These are phyloP conservation scores for Perkinsus olseni DNA, from an alignment of 169 alveolate species.

Conservation along the genomic window DNA sequence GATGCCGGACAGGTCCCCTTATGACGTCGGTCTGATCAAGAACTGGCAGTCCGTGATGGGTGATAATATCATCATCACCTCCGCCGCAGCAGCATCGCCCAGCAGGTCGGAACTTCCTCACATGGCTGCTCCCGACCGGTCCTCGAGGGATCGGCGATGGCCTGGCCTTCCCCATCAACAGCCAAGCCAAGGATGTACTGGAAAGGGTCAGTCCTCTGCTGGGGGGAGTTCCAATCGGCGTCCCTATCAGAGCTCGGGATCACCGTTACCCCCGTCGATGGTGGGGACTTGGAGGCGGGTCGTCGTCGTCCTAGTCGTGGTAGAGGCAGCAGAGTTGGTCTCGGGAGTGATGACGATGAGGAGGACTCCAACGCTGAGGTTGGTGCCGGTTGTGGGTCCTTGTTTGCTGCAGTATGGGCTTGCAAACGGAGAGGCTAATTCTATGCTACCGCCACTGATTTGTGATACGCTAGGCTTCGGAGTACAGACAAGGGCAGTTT, in stretches of 20 bases:
- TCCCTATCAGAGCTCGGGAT: not conserved
- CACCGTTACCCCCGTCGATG: not conserved
- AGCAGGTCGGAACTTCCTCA: not conserved
- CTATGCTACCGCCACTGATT: not conserved
- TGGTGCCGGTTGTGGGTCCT: not conserved
- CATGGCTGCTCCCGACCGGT: not conserved
- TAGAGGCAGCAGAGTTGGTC: not conserved
- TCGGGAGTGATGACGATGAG: not conserved
- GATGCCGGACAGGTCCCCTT: not conserved
- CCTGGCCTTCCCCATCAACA: not conserved
- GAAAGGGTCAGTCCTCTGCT: not conserved
- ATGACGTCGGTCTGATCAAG: not conserved
- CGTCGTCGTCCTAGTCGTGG: not conserved
- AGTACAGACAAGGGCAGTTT: too few relatives aligned
- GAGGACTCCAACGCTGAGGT: not conserved
- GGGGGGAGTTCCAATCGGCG: not conserved
- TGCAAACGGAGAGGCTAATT: not conserved
- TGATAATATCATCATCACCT: not conserved
- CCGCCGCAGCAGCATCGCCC: not conserved
- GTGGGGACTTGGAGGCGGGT: not conserved
- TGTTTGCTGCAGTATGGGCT: not conserved
- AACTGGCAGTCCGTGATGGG: not conserved
- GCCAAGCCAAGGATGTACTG: not conserved
- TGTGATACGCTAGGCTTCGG: not conserved
- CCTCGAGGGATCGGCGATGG: not conserved